A percentile compares a stretch with the other conserved stretches of the same genome.
These are phyloP conservation scores for Wickerhamomyces tratensis DNA, from an alignment of 805 yeast species.

Conservation along the genomic window DNA sequence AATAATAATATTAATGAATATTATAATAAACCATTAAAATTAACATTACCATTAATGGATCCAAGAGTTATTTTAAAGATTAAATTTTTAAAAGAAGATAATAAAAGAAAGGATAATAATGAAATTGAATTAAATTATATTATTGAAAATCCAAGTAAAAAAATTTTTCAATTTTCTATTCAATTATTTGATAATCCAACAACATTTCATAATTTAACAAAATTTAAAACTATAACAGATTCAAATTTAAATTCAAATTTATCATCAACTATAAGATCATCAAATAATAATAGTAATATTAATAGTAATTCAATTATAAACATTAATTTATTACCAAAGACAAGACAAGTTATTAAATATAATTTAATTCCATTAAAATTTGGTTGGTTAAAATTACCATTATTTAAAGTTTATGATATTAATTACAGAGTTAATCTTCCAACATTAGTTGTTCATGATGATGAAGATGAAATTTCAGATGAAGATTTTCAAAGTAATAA, in stretches of 20 bases:
- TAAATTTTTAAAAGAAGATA: not conserved
- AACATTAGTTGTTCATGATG: slow-evolving; percentile 30
- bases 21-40: slow-evolving; percentile 34
- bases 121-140: slow-evolving; percentile 32
- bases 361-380: slow-evolving; percentile 12
- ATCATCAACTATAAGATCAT: slow-evolving; percentile 16
- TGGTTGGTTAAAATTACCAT: slow-evolving; percentile 40
- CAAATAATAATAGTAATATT: too few relatives aligned
- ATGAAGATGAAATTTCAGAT: slow-evolving; percentile 5
- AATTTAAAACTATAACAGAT: slow-evolving; percentile 11
- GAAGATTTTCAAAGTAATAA: slow-evolving; percentile 1
- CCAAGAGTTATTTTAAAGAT: slow-evolving; percentile 53
- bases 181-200: slow-evolving; percentile 26
- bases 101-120: slow-evolving; percentile 9
- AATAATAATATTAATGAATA: slow-evolving; percentile 18
- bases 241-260: slow-evolving; percentile 9
- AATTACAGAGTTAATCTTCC: slow-evolving; percentile 58
- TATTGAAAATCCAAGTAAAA: slow-evolving; percentile 68
- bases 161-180: slow-evolving; percentile 54
- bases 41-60: slow-evolving; percentile 53
- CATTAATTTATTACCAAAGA: slow-evolving; percentile 44
- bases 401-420: slow-evolving; percentile 55
- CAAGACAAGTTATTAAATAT: slow-evolving; percentile 34
- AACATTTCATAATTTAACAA: slow-evolving; percentile 17
- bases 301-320: too few relatives aligned